Conservation (phyloP, 2,329 filamentous ascomycete genomes). For the Monosporascus ibericus region DNA sequence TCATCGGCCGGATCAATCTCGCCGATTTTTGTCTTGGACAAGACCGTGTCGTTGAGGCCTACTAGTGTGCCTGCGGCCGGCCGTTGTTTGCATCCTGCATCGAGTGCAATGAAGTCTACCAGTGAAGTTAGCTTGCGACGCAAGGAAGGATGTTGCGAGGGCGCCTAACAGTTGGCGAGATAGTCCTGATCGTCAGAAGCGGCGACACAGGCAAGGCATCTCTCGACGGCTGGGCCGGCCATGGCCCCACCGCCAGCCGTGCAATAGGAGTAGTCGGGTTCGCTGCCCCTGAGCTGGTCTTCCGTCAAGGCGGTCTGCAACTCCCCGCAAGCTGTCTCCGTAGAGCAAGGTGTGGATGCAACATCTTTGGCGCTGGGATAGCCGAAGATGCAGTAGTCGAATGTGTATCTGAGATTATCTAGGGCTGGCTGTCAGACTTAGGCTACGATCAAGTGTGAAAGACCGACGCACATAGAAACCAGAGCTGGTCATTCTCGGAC, state of each 20-base stretch:
- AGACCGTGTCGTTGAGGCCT: slow-evolving; percentile 40
- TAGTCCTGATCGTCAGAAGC: slow-evolving; percentile 36
- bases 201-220: slow-evolving; percentile 41
- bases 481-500: slow-evolving; percentile 45
- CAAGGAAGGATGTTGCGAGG: background rate
- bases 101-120: slow-evolving; percentile 43
- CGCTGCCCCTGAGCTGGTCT: slow-evolving; percentile 29
- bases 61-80: slow-evolving; percentile 31
- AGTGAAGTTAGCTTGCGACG: slow-evolving; percentile 3
- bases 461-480: slow-evolving; percentile 46
- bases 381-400: slow-evolving; percentile 47
- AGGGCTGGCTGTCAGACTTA: slow-evolving; percentile 5
- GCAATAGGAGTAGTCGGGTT: slow-evolving; percentile 42
- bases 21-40: slow-evolving; percentile 29
- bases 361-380: slow-evolving; percentile 41
- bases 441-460: background rate
- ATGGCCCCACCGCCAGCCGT: slow-evolving; percentile 31
- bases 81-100: slow-evolving; percentile 44
- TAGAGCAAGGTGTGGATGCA: slow-evolving; percentile 43
- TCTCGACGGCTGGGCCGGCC: slow-evolving; percentile 25
- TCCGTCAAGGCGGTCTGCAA: slow-evolving; percentile 35
- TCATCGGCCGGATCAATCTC: slow-evolving; percentile 27
- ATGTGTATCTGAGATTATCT: slow-evolving; percentile 50
- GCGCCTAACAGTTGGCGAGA: slow-evolving; percentile 45
- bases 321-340: slow-evolving; percentile 42